Evolutionary conservation across 306 rosid species (phyloP).

Genomic region (Rosa persica): DNA sequence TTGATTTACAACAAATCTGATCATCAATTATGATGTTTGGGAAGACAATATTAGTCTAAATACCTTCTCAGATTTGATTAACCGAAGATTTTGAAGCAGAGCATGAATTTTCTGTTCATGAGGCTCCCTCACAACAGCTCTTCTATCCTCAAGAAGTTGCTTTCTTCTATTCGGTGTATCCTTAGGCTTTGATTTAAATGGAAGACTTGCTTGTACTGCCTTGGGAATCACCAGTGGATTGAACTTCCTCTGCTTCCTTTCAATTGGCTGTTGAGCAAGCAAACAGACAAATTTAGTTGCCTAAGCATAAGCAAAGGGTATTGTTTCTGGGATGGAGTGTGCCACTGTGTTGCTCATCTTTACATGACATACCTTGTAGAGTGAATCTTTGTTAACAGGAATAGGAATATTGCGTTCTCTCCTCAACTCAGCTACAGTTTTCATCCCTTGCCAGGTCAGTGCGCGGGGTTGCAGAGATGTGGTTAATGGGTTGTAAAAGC

Average conservation of each 20-base stretch:
- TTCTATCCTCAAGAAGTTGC: conserved; percentile 56
- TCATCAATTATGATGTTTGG: conserved; percentile 1
- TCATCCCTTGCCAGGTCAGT: conserved; percentile 85
- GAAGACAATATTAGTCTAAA: conserved; percentile 11
- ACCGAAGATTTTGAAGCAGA: conserved; percentile 63
- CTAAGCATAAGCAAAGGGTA: background rate
- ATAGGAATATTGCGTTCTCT: conserved; percentile 61
- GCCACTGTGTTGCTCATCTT: conserved; percentile 6
- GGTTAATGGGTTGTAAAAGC: conserved; percentile 72
- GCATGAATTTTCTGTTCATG: conserved; percentile 60
- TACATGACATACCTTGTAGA: conserved; percentile 61
- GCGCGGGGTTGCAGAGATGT: conserved; percentile 89
- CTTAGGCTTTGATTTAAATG: conserved; percentile 76
- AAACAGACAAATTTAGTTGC: background rate
- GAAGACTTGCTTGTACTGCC: conserved; percentile 61
- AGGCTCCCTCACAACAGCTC: conserved; percentile 75
- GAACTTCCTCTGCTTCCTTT: conserved; percentile 70
- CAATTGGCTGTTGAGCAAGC: conserved; percentile 55
- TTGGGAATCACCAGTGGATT: conserved; percentile 87
- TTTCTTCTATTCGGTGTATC: conserved; percentile 44
- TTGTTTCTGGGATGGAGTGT: background rate
- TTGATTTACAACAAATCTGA: background rate
- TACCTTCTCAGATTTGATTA: conserved; percentile 60
- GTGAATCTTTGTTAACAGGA: conserved; percentile 87
- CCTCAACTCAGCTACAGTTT: conserved; percentile 87